phyloP scores from a whole-genome alignment of 352 stramenopile species.

The Pythium aquatile region DNA sequence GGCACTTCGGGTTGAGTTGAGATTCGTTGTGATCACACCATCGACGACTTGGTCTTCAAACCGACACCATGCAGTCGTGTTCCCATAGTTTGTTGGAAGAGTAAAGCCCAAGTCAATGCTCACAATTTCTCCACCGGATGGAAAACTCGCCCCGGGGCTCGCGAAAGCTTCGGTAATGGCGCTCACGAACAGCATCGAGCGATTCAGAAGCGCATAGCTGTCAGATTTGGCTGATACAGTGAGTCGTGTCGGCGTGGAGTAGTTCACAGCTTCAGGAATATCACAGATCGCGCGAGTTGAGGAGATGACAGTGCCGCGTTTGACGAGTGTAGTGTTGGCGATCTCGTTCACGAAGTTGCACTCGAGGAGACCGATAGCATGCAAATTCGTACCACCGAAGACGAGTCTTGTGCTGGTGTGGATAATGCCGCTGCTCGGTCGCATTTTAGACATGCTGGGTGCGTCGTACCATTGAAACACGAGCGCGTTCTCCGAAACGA shows the following conservation, averaged over 20 bases:
- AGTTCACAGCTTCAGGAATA: conserved; percentile 2
- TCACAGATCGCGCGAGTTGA: conserved; percentile 11
- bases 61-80: neutral
- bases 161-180: neutral
- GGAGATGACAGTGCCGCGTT: conserved; percentile 8
- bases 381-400: conserved; percentile 14
- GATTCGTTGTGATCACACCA: neutral
- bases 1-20: neutral
- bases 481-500: conserved; percentile 23
- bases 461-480: conserved; percentile 22
- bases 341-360: conserved; percentile 10
- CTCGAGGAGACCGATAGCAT: conserved; percentile 7
- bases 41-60: conserved; percentile 1
- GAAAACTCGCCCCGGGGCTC: conserved; percentile 5
- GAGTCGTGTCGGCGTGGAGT: neutral
- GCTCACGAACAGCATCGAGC: conserved; percentile 6
- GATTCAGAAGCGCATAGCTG: conserved; percentile 1
- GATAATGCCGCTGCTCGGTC: conserved; percentile 15
- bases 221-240: conserved; percentile 10
- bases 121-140: conserved; percentile 14
- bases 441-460: conserved; percentile 6
- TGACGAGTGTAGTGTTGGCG: neutral
- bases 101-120: neutral
- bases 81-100: neutral
- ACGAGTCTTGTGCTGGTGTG: conserved; percentile 20